phyloP scores from a whole-genome alignment of 305 asterid species.

The Fraxinus dipetala region DNA sequence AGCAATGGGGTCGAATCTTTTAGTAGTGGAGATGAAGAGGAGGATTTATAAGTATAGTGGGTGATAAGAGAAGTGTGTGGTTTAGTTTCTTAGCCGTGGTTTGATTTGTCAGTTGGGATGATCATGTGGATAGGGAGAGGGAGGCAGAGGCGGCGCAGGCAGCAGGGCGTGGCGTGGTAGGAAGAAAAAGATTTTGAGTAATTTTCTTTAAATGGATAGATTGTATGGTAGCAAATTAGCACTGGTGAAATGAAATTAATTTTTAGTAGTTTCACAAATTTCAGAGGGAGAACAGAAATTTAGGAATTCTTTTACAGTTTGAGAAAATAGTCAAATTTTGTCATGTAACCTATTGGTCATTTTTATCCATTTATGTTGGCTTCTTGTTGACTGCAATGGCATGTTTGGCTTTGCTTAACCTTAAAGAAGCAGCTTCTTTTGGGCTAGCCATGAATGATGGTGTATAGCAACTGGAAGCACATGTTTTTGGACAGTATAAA shows the following conservation, averaged over 20 bases:
- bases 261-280: background rate
- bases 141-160: background rate
- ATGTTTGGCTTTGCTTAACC: background rate
- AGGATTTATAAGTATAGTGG: background rate
- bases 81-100: background rate
- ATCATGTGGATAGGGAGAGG: background rate
- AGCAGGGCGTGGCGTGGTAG: background rate
- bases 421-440: background rate
- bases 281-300: background rate
- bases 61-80: background rate
- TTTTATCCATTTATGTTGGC: background rate
- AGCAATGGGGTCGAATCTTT: constrained; percentile 56
- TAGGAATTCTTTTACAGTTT: background rate
- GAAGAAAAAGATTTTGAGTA: background rate
- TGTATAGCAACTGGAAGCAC: background rate
- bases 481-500: background rate
- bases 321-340: background rate
- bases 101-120: background rate
- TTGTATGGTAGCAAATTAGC: background rate
- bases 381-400: background rate
- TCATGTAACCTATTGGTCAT: background rate
- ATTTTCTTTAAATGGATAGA: background rate
- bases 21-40: constrained; percentile 73
- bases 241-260: background rate
- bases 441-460: background rate